These are phyloP conservation scores for Trifolium repens DNA, from an alignment of 306 rosid genomes.

Conservation along the genomic window DNA sequence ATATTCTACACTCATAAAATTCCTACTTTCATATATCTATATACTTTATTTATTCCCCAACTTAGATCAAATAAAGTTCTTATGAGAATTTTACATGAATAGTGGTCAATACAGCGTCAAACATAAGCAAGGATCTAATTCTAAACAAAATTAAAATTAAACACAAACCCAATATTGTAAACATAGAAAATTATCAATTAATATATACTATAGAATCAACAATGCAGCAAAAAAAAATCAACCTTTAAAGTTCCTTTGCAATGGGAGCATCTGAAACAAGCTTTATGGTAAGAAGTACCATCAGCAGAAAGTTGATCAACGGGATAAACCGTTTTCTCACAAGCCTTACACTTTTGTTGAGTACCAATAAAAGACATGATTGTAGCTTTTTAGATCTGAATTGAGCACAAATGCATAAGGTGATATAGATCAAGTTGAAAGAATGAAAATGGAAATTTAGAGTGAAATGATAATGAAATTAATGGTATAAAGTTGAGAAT, in stretches of 20 bases:
- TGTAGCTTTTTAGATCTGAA: conserved; percentile 63
- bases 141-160: conserved; percentile 2
- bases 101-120: neutral
- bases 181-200: neutral
- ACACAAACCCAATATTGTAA: neutral
- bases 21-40: conserved; percentile 11
- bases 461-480: conserved; percentile 9
- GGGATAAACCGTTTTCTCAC: conserved; percentile 91
- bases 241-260: conserved; percentile 99
- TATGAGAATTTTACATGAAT: neutral
- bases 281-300: conserved; percentile 86
- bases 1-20: conserved; percentile 25
- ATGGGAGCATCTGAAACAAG: conserved; percentile 95
- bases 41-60: neutral
- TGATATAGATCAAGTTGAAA: conserved; percentile 50
- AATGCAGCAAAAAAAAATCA: conserved; percentile 11
- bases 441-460: neutral
- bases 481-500: neutral
- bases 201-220: conserved; percentile 26
- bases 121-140: conserved; percentile 44
- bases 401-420: conserved; percentile 32
- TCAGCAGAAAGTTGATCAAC: conserved; percentile 93
- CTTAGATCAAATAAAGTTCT: conserved; percentile 18
- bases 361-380: conserved; percentile 89
- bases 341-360: conserved; percentile 93